A percentile compares a stretch with the other conserved stretches of the same genome.
Conservation (phyloP, 31 red algal genomes). For the Odonthalia washingtoniensis region DNA sequence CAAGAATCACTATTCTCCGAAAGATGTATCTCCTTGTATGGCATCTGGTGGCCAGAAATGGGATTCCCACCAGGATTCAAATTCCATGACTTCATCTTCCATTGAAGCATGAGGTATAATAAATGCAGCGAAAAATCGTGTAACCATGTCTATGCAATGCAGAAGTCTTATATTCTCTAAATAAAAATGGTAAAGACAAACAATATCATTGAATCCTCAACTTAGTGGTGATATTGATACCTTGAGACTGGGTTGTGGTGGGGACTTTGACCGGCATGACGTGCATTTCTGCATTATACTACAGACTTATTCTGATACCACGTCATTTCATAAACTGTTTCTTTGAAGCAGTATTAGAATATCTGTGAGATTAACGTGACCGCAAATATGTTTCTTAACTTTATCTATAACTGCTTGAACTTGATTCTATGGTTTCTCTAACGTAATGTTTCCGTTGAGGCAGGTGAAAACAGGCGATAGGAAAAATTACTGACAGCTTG, state of each 20-base stretch:
- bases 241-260: slow-evolving; percentile 4
- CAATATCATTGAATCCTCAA: slow-evolving; percentile 1
- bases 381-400: not conserved
- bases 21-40: not conserved
- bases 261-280: not conserved
- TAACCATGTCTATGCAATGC: not conserved
- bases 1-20: not conserved
- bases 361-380: not conserved
- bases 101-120: not conserved
- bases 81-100: not conserved
- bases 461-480: not conserved
- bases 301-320: not conserved
- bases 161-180: not conserved
- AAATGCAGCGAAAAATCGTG: not conserved
- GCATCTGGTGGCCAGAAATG: not conserved
- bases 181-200: not conserved
- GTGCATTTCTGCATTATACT: not conserved
- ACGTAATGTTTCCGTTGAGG: not conserved
- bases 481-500: not conserved
- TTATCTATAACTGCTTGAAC: not conserved
- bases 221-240: not conserved
- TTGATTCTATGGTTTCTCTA: not conserved
- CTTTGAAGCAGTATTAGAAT: not conserved
- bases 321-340: slow-evolving; percentile 14
- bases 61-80: not conserved